Conservation (phyloP, 495 filamentous ascomycete genomes). For the Lichenothelia convexa region DNA sequence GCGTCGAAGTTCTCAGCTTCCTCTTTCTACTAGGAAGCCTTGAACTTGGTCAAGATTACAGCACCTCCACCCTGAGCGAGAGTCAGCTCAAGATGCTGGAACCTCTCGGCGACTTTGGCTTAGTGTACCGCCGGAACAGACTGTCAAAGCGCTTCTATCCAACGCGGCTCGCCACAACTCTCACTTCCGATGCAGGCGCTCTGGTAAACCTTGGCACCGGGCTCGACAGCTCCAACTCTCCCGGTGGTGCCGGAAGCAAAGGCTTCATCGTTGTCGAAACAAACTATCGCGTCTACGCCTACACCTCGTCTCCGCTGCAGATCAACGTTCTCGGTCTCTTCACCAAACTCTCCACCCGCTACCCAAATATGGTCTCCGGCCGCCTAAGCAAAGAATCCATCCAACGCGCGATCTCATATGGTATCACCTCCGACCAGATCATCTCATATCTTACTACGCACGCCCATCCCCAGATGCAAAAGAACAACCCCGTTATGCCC, state of each 20-base stretch:
- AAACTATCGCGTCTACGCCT: constrained; percentile 97
- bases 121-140: constrained; percentile 50
- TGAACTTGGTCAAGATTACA: constrained; percentile 78
- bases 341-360: constrained; percentile 63
- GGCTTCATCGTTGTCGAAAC: constrained; percentile 94
- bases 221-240: constrained; percentile 21
- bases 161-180: constrained; percentile 81
- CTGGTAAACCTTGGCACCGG: constrained; percentile 37
- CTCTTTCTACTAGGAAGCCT: constrained; percentile 89
- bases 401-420: constrained; percentile 65
- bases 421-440: constrained; percentile 89
- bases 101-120: constrained; percentile 74
- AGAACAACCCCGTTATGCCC: constrained; percentile 52
- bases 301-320: constrained; percentile 79
- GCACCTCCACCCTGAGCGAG: constrained; percentile 55
- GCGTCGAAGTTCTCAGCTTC: constrained; percentile 84
- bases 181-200: constrained; percentile 64
- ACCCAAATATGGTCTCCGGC: constrained; percentile 79
- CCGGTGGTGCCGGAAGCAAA: constrained; percentile 19
- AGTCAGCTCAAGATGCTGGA: constrained; percentile 74
- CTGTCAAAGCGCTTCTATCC: constrained; percentile 60
- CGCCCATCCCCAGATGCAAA: constrained; percentile 81
- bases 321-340: constrained; percentile 91
- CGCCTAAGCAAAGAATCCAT: constrained; percentile 75
- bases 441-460: constrained; percentile 69